phyloP scores from a whole-genome alignment of 768 basidiomycete genomes.

The Trametes maxima region DNA sequence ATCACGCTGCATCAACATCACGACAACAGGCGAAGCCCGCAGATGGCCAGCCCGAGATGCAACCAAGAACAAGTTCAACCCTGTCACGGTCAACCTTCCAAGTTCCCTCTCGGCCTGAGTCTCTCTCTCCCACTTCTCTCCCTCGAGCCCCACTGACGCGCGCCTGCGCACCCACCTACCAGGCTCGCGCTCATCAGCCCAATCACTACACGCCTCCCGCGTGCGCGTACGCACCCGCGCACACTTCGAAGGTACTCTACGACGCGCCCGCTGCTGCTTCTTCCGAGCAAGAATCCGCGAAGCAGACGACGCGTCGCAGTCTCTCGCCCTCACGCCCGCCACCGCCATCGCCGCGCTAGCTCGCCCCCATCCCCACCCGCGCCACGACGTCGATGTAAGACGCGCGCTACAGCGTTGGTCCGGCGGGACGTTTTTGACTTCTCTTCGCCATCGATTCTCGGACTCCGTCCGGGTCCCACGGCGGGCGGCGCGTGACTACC shows the following conservation, averaged over 20 bases:
- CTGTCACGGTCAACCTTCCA: neutral
- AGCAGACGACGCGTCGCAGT: too few relatives aligned
- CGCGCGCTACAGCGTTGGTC: neutral
- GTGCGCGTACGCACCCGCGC: too few relatives aligned
- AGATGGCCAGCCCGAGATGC: neutral
- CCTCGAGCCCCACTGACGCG: too few relatives aligned
- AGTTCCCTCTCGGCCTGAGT: neutral
- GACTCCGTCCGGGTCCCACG: too few relatives aligned
- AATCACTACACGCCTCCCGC: neutral
- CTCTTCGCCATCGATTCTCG: neutral
- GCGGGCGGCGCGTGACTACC: too few relatives aligned
- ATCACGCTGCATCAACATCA: constrained; percentile 15
- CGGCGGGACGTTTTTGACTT: neutral
- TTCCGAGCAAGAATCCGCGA: too few relatives aligned
- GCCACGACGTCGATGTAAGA: neutral
- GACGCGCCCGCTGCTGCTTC: too few relatives aligned
- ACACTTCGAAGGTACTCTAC: too few relatives aligned
- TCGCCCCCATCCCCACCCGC: neutral
- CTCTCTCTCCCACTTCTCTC: neutral
- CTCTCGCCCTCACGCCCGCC: too few relatives aligned
- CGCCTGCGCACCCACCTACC: too few relatives aligned
- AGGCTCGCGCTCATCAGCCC: neutral
- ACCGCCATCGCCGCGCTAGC: neutral
- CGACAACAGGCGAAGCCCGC: constrained; percentile 5
- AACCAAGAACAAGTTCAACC: neutral